Base-by-base conservation (phyloP, 805 yeast genomes). In the Candida loeiensis region DNA sequence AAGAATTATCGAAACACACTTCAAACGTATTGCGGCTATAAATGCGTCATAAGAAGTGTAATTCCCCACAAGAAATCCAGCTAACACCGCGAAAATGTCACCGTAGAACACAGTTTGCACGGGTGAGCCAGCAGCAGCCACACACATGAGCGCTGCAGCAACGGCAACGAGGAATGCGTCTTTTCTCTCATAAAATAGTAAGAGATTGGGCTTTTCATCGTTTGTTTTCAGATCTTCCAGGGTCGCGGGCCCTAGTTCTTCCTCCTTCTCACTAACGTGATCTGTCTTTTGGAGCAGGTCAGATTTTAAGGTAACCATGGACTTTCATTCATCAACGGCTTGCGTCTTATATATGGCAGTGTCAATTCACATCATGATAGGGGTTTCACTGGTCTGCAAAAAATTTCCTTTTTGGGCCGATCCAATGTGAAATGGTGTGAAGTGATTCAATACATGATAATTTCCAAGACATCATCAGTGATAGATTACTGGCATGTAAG, bases 91-190 rank as follows among this genome's bases (percentile, higher is more conserved):
- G 16, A 90, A 85, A 0, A 84, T 69, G 40, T 73, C 61, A 3
- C 95, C 93, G 44, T 82, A 75, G 11, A 89, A 50, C 3, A 85
- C 68, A 0, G 95, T 75, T 14, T 77, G 73, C 2, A 74, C 68
- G 0, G 87, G 80, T 0, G 86, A 77, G 0, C 76, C 74, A 2
- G 76, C 53, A 0, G 89, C 78, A n/a, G 79, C 66, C 1, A 72
- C 47, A 7, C 68, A 46, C 13, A 84, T 73, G n/a, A 73, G 48
- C 0, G 66, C 2, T 0, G 54, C 15, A 2, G 69, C 72, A 6
- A 39, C 2, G 6, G 34, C 2, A 12, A 49, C n/a, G 4, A 27
- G 18, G 3, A 41, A 40, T 61, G 40, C 13, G 42, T 69, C 73
- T 7, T 34, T 22, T 18, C 15, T 44, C 7, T 39, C 26, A 15